phyloP scores from a whole-genome alignment of 257 asterid species.

The Solanum chilense region DNA sequence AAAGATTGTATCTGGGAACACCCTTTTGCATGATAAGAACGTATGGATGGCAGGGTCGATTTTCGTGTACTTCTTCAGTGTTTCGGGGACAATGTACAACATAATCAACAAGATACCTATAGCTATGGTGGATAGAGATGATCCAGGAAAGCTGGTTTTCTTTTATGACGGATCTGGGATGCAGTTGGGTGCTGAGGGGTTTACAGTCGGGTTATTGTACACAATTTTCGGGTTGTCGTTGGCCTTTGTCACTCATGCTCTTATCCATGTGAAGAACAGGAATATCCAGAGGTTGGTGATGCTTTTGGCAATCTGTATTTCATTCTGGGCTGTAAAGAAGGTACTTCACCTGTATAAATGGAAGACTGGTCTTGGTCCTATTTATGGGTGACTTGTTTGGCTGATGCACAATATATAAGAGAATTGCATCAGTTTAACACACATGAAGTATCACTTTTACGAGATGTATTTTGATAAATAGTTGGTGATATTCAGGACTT shows the following conservation, averaged over 20 bases:
- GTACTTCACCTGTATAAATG: slow-evolving; percentile 79
- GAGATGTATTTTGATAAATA: neutral
- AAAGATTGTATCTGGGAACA: slow-evolving; percentile 44
- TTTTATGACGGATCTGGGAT: slow-evolving; percentile 78
- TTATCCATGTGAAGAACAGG: slow-evolving; percentile 41
- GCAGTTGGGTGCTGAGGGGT: slow-evolving; percentile 93
- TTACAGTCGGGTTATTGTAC: slow-evolving; percentile 62
- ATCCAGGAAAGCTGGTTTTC: slow-evolving; percentile 55
- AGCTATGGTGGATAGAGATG: slow-evolving; percentile 59
- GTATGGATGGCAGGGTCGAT: slow-evolving; percentile 77
- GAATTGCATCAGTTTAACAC: neutral
- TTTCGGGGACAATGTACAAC: slow-evolving; percentile 81
- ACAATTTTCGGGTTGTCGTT: slow-evolving; percentile 61
- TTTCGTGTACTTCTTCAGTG: slow-evolving; percentile 80
- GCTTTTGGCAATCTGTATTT: slow-evolving; percentile 24
- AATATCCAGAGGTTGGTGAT: slow-evolving; percentile 38
- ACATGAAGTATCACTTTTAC: neutral
- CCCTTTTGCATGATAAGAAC: slow-evolving; percentile 47
- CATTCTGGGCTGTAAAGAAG: slow-evolving; percentile 60
- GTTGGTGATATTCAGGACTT: neutral
- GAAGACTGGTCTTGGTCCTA: slow-evolving; percentile 83
- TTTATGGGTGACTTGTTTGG: slow-evolving; percentile 10
- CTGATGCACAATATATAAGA: slow-evolving; percentile 19
- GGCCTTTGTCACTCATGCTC: slow-evolving; percentile 54
- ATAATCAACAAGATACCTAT: slow-evolving; percentile 87